A percentile compares a stretch with the other conserved stretches of the same genome.
Conservation (phyloP, 1,284 basidiomycete genomes). For the Pseudozyma sp. region DNA sequence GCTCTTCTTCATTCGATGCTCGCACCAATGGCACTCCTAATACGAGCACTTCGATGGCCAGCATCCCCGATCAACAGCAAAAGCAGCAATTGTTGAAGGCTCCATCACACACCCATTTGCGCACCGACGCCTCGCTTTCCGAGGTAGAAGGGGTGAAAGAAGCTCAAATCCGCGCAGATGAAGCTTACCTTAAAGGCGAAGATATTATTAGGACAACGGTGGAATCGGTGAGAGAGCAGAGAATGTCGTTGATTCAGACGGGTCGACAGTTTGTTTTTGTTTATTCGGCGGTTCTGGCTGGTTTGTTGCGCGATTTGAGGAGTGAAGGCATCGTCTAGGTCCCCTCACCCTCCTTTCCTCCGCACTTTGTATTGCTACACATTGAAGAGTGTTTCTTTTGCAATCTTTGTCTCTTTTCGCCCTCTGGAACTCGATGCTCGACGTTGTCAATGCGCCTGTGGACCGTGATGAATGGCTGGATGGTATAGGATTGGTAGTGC, state of each 20-base stretch:
- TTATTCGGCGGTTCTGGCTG: constrained; percentile 59
- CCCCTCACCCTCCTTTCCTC: no score
- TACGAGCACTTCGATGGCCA: constrained; percentile 11
- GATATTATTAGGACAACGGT: constrained; percentile 47
- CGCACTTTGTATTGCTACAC: no score
- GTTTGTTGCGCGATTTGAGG: constrained; percentile 51
- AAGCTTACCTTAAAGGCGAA: constrained; percentile 21
- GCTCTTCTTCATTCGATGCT: neutral
- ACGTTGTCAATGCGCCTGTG: no score
- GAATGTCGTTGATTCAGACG: constrained; percentile 67
- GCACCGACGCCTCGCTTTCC: no score
- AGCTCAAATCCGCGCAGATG: constrained; percentile 23
- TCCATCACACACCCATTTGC: no score
- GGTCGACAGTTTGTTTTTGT: constrained; percentile 66
- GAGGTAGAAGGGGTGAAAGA: no score
- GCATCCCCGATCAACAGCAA: constrained; percentile 8
- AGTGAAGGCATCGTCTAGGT: constrained; percentile 20
- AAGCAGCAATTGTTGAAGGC: constrained; percentile 3
- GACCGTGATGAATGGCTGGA: no score
- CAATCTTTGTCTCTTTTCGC: no score
- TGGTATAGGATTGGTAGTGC: neutral
- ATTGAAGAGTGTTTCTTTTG: no score
- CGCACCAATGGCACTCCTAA: constrained; percentile 4
- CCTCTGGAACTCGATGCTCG: no score
- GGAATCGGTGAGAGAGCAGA: constrained; percentile 61